These are phyloP conservation scores for Podospora tetraspora DNA, from an alignment of 495 filamentous ascomycete species.

Conservation along the genomic window DNA sequence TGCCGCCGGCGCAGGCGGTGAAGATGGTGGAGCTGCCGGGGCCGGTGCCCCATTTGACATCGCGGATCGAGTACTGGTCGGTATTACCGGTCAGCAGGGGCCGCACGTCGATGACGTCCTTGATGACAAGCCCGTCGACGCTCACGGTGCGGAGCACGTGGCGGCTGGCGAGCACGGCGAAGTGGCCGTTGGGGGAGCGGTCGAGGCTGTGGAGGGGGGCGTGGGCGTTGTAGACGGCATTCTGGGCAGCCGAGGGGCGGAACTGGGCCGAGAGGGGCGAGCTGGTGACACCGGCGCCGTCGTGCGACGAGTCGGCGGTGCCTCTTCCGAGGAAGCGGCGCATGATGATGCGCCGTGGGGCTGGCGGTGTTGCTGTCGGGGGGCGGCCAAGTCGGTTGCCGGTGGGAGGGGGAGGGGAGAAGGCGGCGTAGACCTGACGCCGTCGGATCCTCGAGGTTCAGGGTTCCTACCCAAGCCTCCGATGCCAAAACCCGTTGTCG, in stretches of 20 bases:
- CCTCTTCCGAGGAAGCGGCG: constrained; percentile 48
- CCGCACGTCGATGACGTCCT: constrained; percentile 76
- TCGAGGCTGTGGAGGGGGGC: constrained; percentile 71
- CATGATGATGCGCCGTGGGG: constrained; percentile 47
- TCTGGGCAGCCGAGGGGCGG: constrained; percentile 65
- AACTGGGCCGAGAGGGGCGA: constrained; percentile 35
- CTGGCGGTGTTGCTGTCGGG: neutral
- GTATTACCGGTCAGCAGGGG: constrained; percentile 67
- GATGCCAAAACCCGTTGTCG: neutral
- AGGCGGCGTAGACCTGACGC: neutral
- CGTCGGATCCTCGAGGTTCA: neutral
- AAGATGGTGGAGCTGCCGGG: constrained; percentile 55
- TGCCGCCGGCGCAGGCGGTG: constrained; percentile 79
- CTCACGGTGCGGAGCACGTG: constrained; percentile 80
- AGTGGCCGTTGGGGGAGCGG: constrained; percentile 66
- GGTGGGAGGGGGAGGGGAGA: neutral
- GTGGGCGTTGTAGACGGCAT: constrained; percentile 65
- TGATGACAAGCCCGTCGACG: constrained; percentile 62
- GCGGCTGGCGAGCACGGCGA: constrained; percentile 74
- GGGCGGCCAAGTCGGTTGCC: neutral
- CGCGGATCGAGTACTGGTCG: constrained; percentile 73
- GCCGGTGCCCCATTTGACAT: constrained; percentile 73
- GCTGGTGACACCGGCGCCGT: constrained; percentile 35
- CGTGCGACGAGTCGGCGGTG: constrained; percentile 32
- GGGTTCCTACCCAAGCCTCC: neutral